Conservation (phyloP, 2,329 filamentous ascomycete genomes). For the Beauveria bassiana region DNA sequence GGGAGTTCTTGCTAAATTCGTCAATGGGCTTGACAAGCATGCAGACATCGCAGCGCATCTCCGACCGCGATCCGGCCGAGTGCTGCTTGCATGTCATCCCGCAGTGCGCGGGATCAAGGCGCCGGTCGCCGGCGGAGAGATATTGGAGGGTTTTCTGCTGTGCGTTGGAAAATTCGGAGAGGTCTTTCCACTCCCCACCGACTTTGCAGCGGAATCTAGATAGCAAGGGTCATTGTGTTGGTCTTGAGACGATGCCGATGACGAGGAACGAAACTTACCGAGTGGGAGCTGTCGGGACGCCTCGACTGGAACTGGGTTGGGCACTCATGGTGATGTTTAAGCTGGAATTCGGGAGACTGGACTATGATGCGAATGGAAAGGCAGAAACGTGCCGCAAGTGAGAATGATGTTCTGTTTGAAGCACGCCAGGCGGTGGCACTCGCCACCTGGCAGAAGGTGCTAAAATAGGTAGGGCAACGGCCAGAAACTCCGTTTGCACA, state of each 20-base stretch:
- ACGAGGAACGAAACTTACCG: not conserved
- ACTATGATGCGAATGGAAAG: too few species aligned
- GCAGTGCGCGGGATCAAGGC: constrained; percentile 22
- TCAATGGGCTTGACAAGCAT: constrained; percentile 19
- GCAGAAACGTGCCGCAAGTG: too few species aligned
- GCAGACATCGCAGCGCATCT: constrained; percentile 27
- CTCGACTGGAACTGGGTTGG: not conserved
- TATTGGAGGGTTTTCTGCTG: constrained; percentile 23
- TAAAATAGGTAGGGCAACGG: not conserved
- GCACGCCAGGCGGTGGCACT: not conserved
- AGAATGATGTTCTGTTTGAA: not conserved
- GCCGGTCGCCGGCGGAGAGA: not conserved
- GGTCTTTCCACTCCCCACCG: constrained; percentile 17
- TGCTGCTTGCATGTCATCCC: constrained; percentile 32
- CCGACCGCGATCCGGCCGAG: constrained; percentile 16
- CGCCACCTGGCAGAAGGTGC: not conserved
- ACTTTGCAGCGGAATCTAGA: constrained; percentile 4
- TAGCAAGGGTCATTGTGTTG: not conserved
- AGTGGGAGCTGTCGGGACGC: not conserved
- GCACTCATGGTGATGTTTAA: too few species aligned
- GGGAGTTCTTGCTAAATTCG: constrained; percentile 23
- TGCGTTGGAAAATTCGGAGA: constrained; percentile 24
- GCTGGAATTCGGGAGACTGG: not conserved
- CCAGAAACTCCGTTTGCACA: not conserved
- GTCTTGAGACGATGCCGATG: not conserved